These are phyloP conservation scores for Adansonia gregorii DNA, from an alignment of 441 rosid genomes.

Conservation along the genomic window DNA sequence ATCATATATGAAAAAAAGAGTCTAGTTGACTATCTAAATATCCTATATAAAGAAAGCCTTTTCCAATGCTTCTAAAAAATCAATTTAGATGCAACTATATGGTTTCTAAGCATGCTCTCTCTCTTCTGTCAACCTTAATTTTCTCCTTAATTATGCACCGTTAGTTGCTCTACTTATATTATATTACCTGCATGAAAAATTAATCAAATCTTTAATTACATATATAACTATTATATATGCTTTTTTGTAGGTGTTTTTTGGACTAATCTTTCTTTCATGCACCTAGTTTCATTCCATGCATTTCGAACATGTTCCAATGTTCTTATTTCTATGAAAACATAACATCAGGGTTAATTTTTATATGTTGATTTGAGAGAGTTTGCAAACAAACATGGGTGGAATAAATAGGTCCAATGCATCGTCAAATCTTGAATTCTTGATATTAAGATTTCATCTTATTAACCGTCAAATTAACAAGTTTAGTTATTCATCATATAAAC, in stretches of 20 bases:
- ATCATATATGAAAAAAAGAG: neutral
- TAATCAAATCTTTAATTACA: too few relatives aligned
- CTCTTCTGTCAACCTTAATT: slow-evolving; percentile 24
- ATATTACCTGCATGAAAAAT: neutral
- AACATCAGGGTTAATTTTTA: neutral
- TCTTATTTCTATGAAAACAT: neutral
- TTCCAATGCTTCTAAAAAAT: neutral
- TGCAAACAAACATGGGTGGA: neutral
- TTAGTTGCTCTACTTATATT: neutral
- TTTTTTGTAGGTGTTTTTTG: too few relatives aligned
- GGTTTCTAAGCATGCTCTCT: neutral
- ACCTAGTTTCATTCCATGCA: neutral
- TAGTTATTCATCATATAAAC: neutral
- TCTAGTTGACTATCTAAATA: neutral
- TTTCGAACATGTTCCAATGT: neutral
- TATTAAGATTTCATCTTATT: neutral
- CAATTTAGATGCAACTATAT: neutral
- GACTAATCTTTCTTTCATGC: neutral
- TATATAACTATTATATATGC: too few relatives aligned
- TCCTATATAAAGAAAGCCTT: neutral
- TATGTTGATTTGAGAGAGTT: neutral
- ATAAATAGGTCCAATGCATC: neutral
- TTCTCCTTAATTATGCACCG: neutral
- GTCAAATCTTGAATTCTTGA: neutral
- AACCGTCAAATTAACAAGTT: neutral